A percentile compares a stretch with the other conserved stretches of the same genome.
phyloP scores from a whole-genome alignment of 2,329 filamentous ascomycete genomes.

The Fusarium mexicanum region DNA sequence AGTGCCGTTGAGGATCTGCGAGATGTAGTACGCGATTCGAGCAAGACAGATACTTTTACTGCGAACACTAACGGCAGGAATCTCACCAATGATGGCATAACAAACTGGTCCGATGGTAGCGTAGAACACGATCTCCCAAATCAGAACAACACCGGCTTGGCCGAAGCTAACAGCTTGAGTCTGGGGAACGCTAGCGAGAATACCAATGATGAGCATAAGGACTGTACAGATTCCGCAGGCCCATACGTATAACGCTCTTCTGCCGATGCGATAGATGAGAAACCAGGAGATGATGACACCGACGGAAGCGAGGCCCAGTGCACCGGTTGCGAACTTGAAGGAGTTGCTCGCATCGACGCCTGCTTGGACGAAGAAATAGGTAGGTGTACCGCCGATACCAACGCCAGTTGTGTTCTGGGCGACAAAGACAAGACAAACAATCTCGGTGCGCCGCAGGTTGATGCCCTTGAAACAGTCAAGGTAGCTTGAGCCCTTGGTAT shows the following conservation, averaged over 20 bases:
- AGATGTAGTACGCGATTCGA: conserved; percentile 44
- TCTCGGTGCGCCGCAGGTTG: conserved; percentile 57
- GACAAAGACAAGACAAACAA: conserved; percentile 55
- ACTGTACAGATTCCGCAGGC: conserved; percentile 54
- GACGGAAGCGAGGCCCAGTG: conserved; percentile 53
- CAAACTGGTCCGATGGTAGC: conserved; percentile 55
- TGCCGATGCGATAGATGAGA: conserved; percentile 49
- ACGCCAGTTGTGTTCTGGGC: conserved; percentile 53
- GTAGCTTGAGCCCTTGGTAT: conserved; percentile 52
- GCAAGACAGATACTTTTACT: conserved; percentile 56
- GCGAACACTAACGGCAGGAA: conserved; percentile 53
- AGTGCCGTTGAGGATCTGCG: conserved; percentile 44
- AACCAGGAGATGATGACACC: conserved; percentile 55
- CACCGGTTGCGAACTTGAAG: conserved; percentile 54
- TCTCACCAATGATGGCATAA: conserved; percentile 55
- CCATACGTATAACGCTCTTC: conserved; percentile 52
- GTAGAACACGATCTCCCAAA: conserved; percentile 57
- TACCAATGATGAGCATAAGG: conserved; percentile 53
- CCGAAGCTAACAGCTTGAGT: conserved; percentile 43
- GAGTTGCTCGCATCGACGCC: conserved; percentile 52
- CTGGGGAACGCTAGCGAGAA: conserved; percentile 41
- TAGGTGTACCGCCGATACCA: conserved; percentile 54
- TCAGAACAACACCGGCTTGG: conserved; percentile 52
- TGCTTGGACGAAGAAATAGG: conserved; percentile 59
- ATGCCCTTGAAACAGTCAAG: conserved; percentile 59